These are phyloP conservation scores for Saccharomyces hybrid DNA, from an alignment of 1,139 yeast species.

Conservation along the genomic window DNA sequence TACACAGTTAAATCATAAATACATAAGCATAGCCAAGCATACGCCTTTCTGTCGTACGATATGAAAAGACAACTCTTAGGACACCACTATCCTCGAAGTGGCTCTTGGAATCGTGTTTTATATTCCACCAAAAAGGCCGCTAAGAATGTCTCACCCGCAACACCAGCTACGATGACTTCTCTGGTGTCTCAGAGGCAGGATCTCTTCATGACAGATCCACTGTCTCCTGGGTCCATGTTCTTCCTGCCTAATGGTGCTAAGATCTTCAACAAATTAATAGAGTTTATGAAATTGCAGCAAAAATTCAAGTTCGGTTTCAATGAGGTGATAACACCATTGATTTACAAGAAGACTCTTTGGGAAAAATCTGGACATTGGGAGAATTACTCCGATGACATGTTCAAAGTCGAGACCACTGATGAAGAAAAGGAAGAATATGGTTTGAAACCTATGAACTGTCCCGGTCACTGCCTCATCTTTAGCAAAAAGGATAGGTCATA, in stretches of 20 bases:
- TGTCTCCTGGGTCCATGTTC: constrained; percentile 83
- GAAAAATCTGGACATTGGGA: constrained; percentile 95
- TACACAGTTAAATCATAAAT: neutral
- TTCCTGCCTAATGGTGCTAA: constrained; percentile 89
- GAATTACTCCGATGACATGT: constrained; percentile 92
- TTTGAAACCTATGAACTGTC: constrained; percentile 96
- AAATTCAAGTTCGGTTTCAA: constrained; percentile 79
- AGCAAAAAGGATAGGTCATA: constrained; percentile 77
- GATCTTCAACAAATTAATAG: constrained; percentile 67
- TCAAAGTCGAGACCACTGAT: constrained; percentile 51
- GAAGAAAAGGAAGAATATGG: constrained; percentile 56
- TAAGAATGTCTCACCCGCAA: constrained; percentile 2
- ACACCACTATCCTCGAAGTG: neutral
- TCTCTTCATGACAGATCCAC: constrained; percentile 65
- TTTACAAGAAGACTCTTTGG: constrained; percentile 80
- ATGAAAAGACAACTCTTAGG: neutral
- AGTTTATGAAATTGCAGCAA: constrained; percentile 73
- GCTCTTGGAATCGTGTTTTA: neutral
- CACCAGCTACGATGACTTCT: neutral
- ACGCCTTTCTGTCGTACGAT: neutral
- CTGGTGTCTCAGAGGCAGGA: constrained; percentile 44
- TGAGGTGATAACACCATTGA: constrained; percentile 89
- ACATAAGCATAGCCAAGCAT: neutral
- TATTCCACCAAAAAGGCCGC: constrained; percentile 6
- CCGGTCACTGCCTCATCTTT: constrained; percentile 91